Conservation (phyloP, 2,329 filamentous ascomycete species). For the Hypoxylon sp. region DNA sequence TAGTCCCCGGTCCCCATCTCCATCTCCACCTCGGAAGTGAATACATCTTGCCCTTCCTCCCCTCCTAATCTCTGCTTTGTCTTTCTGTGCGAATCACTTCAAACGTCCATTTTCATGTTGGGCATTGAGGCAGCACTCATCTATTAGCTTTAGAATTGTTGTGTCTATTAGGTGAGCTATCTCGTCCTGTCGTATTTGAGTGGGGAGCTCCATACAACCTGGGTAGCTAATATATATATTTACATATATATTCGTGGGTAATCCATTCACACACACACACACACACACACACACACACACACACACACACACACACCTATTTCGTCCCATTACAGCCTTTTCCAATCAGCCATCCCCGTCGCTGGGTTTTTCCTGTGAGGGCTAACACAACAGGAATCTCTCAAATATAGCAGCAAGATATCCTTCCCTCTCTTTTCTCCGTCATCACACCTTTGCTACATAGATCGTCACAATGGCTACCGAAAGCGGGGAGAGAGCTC, state of each 20-base stretch:
- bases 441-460: constrained; percentile 22
- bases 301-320: not conserved
- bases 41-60: constrained; percentile 23
- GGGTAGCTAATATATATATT: constrained; percentile 10
- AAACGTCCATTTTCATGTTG: constrained; percentile 12
- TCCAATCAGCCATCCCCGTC: not conserved
- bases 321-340: not conserved
- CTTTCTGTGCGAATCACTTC: constrained; percentile 25
- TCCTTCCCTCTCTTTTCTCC: constrained; percentile 1
- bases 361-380: not conserved
- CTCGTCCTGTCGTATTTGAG: constrained; percentile 12
- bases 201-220: constrained; percentile 9
- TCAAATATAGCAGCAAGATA: constrained; percentile 6
- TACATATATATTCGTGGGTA: not conserved
- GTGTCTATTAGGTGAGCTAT: constrained; percentile 12
- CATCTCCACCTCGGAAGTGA: constrained; percentile 37
- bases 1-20: constrained; percentile 18
- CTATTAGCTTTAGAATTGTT: constrained; percentile 17
- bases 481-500: constrained; percentile 61
- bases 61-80: constrained; percentile 12
- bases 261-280: not conserved
- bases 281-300: not conserved
- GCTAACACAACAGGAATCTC: constrained; percentile 23
- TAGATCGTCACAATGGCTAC: constrained; percentile 61
- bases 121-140: constrained; percentile 16